Evolutionary conservation across 225 moss, liverwort and hornwort genomes (phyloP), one percentile per base, ranked within the genome.

Genomic region (Takakia lepidozioides): DNA sequence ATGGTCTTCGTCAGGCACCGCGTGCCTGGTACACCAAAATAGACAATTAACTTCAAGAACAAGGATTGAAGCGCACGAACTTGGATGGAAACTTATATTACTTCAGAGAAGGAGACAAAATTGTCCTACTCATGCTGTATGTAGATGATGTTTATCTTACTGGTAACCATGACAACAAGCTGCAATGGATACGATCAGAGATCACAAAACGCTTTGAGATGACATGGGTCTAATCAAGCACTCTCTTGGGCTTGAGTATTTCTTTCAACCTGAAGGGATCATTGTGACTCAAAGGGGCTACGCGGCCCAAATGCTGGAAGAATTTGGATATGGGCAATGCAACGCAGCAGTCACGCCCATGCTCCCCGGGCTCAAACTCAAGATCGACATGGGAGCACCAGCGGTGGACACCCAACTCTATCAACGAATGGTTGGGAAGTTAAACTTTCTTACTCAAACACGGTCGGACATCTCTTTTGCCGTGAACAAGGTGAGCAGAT

Each of bases 1-100:
- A 43, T 43, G 42, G 52, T 1, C 30, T 66, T 14, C 18, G 16
- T 0, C 53, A 59, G 18, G 43, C 52, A 13, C 46, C 66, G 2
- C 0, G 53, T 9, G 47, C 64, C 0, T 64, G 40, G 57, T 57
- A 57, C 11, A 16, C 5, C n/a, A 27, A 46, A 21, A 48, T 58
- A 18, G 35, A 58, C 23, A 17, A 6, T 34, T 58, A 48, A 19
- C 46, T 58, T 16, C 1, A 30, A 48, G 16, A 13, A 6, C 58
- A 46, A 32, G n/a, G n/a, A n/a, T n/a, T n/a, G n/a, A n/a, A n/a
- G n/a, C n/a, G 48, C 25, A 10, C 23, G 27, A n/a, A 18, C 16
- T 16, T 13, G 3, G 35, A 58, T 58, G 2, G 17, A 1, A 58
- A 48, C 24, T 8, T 34, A 17, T 58, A 1, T 23, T 54, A 37